Evolutionary conservation across 169 alveolate species (phyloP), one percentile per base, ranked within the genome.

Genomic region (Cryptosporidium viatorum): DNA sequence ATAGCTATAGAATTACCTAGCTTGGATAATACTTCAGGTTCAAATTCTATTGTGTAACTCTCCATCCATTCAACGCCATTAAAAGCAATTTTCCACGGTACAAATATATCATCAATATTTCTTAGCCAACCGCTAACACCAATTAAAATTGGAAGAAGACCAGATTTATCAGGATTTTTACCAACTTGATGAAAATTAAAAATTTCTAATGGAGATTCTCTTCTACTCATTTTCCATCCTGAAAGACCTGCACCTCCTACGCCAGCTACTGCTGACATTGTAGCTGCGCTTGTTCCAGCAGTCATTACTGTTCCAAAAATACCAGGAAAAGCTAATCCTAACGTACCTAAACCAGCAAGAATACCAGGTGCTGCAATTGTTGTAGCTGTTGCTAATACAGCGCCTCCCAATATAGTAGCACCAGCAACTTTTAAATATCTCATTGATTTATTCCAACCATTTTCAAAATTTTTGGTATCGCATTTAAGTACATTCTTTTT

Each of bases 151-250:
- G 89, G 89, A 14, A 80, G 67, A 41, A 80, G 74, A 14, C 89
- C 89, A 26, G 29, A 29, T 65, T 80, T 65, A 26, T 55, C 85
- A 26, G 33, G 43, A 37, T 45, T 62, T 14, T 65, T 62, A 12
- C 65, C 26, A 43, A 80, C 35, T 62, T 80, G 80, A 37, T 80
- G 89, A 45, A 80, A 80, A 10, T 21, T 23, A 62, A 80, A 80
- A 26, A 41, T 45, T 65, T 80, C 26, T 23, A 80, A 33, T 26
- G 89, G 89, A n/a, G 89, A 80, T 31, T 80, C 89, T 23, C 89
- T 80, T 80, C 89, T 80, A 48, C 89, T 80, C 89, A 80, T 80
- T 33, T 80, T 80, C 89, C 89, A 80, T 18, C 89, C 89, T 43
- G 89, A 80, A 14, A 80, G 67, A 12, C 89, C 68, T 12, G 89